Percentiles rank a stretch among this genome's conserved stretches.
Conservation (phyloP, 495 filamentous ascomycete genomes). For the Patellaria atrata region DNA sequence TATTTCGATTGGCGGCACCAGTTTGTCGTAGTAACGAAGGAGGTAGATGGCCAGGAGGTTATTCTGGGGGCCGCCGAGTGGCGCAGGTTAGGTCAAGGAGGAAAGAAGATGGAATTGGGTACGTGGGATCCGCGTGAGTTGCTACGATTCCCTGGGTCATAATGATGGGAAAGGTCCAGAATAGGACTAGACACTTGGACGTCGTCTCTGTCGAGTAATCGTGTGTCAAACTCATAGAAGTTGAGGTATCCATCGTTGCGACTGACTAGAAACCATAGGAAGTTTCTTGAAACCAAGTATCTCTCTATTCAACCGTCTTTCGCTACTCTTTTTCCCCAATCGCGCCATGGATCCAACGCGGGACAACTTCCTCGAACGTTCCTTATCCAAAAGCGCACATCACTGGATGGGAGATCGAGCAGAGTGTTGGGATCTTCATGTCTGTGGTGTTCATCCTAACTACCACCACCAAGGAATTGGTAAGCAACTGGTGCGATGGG, state of each 20-base stretch:
- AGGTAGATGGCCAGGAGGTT: constrained; percentile 5
- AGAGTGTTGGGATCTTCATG: constrained; percentile 13
- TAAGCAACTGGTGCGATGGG: constrained; percentile 9
- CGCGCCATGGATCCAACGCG: constrained; percentile 8
- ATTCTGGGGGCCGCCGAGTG: constrained; percentile 13
- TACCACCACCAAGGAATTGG: constrained; percentile 10
- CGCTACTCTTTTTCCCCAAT: constrained; percentile 6
- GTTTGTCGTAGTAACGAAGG: constrained; percentile 4
- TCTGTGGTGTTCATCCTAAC: constrained; percentile 12
- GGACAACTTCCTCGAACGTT: constrained; percentile 3
- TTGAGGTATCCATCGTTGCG: no score
- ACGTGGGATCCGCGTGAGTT: constrained; percentile 9
- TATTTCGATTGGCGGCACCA: constrained; percentile 14
- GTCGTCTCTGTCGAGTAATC: no score
- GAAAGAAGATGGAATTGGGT: constrained; percentile 3
- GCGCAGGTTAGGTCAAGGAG: constrained; percentile 10
- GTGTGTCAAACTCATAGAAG: no score
- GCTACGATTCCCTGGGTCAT: no score
- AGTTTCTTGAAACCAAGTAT: constrained; percentile 10
- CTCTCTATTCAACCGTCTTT: neutral
- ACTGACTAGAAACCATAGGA: no score
- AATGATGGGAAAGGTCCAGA: no score
- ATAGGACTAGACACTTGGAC: no score
- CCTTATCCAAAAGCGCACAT: constrained; percentile 1
- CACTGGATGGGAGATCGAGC: constrained; percentile 13